Evolutionary conservation across 371 early-diverging fungal genomes (phyloP), one percentile per base, ranked within the genome.

Genomic region (Mortierella sp.): DNA sequence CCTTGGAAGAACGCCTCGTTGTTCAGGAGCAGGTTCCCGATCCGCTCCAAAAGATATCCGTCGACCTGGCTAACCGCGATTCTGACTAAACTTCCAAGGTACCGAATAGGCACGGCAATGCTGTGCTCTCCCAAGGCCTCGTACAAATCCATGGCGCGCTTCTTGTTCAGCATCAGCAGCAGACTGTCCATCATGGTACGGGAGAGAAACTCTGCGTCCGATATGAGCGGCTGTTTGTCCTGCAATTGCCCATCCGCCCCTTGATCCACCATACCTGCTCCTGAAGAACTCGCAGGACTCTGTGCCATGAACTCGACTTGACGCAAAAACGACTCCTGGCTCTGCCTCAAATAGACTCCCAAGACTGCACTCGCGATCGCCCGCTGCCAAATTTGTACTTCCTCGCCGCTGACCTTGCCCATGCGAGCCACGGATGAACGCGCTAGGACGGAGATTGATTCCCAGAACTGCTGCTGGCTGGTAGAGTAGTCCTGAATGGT

Each of bases 381-480:
- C 22, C 45, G 34, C 22, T 67, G 39, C 82, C 82, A 82, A 31
- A 64, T 67, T 24, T 45, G 26, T 0, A n/a, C 10, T 1, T 34
- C 47, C 2, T 16, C 47, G 19, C 24, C 44, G 4, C 31, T n/a
- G 4, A 29, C 6, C 13, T 29, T 22, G 3, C 53, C 29, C 14
- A 68, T 39, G 2, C 65, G 53, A 4, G 68, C 66, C 0, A 47
- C 6, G n/a, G 71, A 71, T 11, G 34, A 66, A 1, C 72, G 74
- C 41, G 74, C 47, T 16, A 82, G 26, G 0, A 41, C 44, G 39
- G 71, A 50, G 22, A 82, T 53, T 9, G 74, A 77, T 24, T 82
- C 78, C 82, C 82, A 82, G 26, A 82, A 82, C 37, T 82, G 71
- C 45, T 74, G 66, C 50, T 74, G 82, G 24, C 75, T 82, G 22